Conservation (phyloP, 345 rosid species). For the Adansonia digitata region DNA sequence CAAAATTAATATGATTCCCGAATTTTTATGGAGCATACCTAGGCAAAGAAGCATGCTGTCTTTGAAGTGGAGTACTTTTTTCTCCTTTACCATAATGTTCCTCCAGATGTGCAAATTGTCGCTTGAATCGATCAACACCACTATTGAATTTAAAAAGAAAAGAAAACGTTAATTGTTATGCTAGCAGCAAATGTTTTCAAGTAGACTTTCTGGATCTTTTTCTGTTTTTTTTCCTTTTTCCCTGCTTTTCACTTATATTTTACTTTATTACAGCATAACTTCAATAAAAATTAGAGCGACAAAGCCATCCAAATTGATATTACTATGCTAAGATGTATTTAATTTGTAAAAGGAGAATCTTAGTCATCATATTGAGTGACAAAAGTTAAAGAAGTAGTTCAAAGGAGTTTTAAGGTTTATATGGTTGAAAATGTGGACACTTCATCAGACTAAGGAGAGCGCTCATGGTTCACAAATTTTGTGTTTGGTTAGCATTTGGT, state of each 20-base stretch:
- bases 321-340: background rate
- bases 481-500: background rate
- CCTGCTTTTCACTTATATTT: background rate
- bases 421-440: background rate
- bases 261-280: background rate
- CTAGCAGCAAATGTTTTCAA: background rate
- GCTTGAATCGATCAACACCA: conserved; percentile 97
- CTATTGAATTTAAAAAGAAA: conserved; percentile 31
- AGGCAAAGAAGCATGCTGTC: conserved; percentile 95
- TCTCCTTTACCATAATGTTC: conserved; percentile 84
- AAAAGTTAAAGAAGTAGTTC: background rate
- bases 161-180: background rate
- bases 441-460: background rate
- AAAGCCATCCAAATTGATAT: background rate
- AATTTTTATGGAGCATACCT: conserved; percentile 40
- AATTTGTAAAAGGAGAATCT: background rate
- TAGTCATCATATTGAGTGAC: background rate
- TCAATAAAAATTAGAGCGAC: background rate
- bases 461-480: background rate
- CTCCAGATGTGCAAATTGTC: conserved; percentile 97
- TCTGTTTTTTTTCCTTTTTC: too few relatives aligned
- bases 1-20: background rate
- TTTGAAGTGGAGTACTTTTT: conserved; percentile 67
- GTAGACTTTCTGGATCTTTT: background rate
- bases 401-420: background rate